Conservation (phyloP, 371 early-diverging fungal species). For the Hamiltosporidium tvaerminnensis region DNA sequence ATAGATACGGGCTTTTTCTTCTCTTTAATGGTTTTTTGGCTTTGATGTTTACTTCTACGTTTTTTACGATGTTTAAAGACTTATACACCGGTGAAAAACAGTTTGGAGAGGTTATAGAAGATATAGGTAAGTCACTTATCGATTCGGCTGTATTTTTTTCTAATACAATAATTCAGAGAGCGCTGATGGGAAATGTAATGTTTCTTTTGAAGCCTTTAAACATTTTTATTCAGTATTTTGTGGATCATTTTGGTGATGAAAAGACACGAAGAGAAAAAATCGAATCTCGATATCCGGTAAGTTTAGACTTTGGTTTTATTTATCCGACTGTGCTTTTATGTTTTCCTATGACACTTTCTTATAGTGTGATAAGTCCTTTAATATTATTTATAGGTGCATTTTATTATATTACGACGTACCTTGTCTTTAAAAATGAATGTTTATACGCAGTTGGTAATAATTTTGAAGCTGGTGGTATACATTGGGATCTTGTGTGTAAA, state of each 20-base stretch:
- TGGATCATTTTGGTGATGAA: conserved; percentile 18
- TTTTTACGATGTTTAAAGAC: conserved; percentile 19
- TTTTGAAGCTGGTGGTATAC: conserved; percentile 51
- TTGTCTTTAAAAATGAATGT: conserved; percentile 50
- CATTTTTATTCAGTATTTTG: conserved; percentile 28
- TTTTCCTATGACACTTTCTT: conserved; percentile 50
- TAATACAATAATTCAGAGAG: conserved; percentile 50
- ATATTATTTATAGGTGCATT: conserved; percentile 45
- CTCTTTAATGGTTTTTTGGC: conserved; percentile 53
- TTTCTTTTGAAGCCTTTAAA: conserved; percentile 43
- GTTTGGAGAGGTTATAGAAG: conserved; percentile 8
- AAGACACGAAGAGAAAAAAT: conserved; percentile 29
- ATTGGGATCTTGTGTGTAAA: conserved; percentile 34
- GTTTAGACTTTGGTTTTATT: conserved; percentile 47
- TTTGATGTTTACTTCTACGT: conserved; percentile 39
- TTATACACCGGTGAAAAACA: conserved; percentile 11
- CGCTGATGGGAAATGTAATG: conserved; percentile 35
- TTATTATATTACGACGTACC: conserved; percentile 42
- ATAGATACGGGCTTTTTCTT: conserved; percentile 44
- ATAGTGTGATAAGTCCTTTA: conserved; percentile 43
- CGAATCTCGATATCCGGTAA: conserved; percentile 25
- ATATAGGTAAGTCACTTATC: conserved; percentile 25
- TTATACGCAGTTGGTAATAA: conserved; percentile 45
- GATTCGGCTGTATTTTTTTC: conserved; percentile 45
- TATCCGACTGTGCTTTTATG: conserved; percentile 48